Percentiles rank a stretch among this genome's conserved stretches.
These are phyloP conservation scores for Dactylellina leptospora DNA, from an alignment of 2,329 filamentous ascomycete genomes.

Conservation along the genomic window DNA sequence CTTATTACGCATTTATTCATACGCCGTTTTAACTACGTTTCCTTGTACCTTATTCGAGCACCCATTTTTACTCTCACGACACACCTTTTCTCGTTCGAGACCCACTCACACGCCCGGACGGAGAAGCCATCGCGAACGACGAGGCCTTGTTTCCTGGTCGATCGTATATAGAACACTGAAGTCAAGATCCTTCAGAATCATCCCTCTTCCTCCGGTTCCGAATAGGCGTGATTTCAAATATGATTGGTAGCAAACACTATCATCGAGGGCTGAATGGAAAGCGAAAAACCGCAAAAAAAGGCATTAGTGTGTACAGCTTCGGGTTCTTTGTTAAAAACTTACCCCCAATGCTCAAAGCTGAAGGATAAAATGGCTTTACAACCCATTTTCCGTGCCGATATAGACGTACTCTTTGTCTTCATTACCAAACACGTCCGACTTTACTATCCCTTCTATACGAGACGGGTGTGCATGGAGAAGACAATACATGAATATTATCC, in stretches of 20 bases:
- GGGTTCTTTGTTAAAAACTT: slow-evolving; percentile 63
- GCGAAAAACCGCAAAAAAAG: slow-evolving; percentile 43
- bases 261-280: background rate
- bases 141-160: background rate
- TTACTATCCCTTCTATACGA: slow-evolving; percentile 63
- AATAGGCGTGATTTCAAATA: slow-evolving; percentile 14
- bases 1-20: slow-evolving; percentile 19
- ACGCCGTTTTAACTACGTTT: slow-evolving; percentile 33
- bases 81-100: background rate
- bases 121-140: background rate
- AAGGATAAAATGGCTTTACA: slow-evolving; percentile 56
- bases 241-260: background rate
- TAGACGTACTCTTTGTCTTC: slow-evolving; percentile 60
- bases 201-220: slow-evolving; percentile 15
- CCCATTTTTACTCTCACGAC: slow-evolving; percentile 23
- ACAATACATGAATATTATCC: slow-evolving; percentile 67
- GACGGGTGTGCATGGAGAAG: slow-evolving; percentile 72
- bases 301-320: slow-evolving; percentile 67
- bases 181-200: slow-evolving; percentile 26
- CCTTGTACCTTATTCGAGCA: slow-evolving; percentile 48
- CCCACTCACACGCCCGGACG: slow-evolving; percentile 6
- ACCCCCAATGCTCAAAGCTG: slow-evolving; percentile 54
- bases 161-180: slow-evolving; percentile 29
- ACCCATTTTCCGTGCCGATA: slow-evolving; percentile 65
- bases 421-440: slow-evolving; percentile 72